phyloP scores from a whole-genome alignment of 2,329 filamentous ascomycete species.

The Chaetomiaceae sp. region DNA sequence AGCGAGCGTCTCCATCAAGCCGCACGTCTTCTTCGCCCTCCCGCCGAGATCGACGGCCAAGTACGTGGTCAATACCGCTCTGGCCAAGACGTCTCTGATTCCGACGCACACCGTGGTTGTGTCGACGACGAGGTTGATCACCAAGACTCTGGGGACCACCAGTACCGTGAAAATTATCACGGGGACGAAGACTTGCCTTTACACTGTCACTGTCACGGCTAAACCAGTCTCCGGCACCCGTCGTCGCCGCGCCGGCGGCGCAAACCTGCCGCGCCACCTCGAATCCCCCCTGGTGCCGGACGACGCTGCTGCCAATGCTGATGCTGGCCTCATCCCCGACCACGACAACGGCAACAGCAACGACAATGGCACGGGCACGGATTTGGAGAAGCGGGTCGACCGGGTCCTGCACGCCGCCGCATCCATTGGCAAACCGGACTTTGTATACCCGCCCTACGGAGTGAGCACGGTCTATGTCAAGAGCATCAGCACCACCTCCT shows the following conservation, averaged over 20 bases:
- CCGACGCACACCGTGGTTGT: background rate
- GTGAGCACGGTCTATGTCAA: constrained; percentile 5
- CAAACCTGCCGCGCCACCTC: background rate
- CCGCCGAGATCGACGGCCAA: constrained; percentile 2
- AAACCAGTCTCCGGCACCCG: background rate
- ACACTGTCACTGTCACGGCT: constrained; percentile 2
- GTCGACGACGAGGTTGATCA: background rate
- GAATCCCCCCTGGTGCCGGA: too few relatives aligned
- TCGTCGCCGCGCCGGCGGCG: background rate
- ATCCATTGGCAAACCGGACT: constrained; percentile 7
- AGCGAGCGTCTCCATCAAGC: constrained; percentile 6
- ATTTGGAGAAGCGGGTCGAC: background rate
- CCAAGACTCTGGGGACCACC: background rate
- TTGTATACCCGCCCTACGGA: constrained; percentile 8
- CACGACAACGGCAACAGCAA: background rate
- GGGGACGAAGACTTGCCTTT: background rate
- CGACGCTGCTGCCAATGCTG: background rate
- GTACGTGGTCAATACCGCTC: constrained; percentile 6
- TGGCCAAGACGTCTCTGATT: constrained; percentile 3
- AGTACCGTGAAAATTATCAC: background rate
- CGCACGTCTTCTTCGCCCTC: background rate
- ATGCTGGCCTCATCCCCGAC: background rate
- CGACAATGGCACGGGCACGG: background rate
- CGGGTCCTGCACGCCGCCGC: background rate
- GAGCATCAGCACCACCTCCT: constrained; percentile 9